Conservation (phyloP, 2,329 filamentous ascomycete species). For the Sporothrix sp. region DNA sequence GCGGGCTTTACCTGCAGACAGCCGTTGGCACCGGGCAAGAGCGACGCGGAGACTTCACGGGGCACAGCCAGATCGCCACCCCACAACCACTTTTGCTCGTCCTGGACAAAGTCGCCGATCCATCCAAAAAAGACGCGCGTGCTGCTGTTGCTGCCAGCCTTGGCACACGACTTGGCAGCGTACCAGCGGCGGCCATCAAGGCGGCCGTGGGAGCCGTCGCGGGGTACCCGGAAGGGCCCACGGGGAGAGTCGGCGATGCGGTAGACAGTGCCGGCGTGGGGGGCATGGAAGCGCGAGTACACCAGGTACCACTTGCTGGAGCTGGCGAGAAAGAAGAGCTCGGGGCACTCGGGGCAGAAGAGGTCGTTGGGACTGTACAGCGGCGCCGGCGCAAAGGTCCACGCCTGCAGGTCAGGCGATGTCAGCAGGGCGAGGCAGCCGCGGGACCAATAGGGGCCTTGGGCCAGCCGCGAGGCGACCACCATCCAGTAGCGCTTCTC, state of each 20-base stretch:
- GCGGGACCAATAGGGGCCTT: slow-evolving; percentile 27
- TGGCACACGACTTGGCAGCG: slow-evolving; percentile 28
- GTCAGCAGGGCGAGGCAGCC: slow-evolving; percentile 30
- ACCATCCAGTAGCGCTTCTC: slow-evolving; percentile 29
- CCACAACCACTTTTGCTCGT: slow-evolving; percentile 30
- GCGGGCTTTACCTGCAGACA: slow-evolving; percentile 13
- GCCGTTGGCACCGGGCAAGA: neutral
- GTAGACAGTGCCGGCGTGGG: slow-evolving; percentile 28
- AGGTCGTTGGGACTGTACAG: slow-evolving; percentile 27
- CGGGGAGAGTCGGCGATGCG: slow-evolving; percentile 26
- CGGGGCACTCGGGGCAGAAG: slow-evolving; percentile 30
- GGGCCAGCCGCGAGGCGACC: slow-evolving; percentile 26
- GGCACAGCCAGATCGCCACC: slow-evolving; percentile 27
- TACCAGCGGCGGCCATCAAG: slow-evolving; percentile 30
- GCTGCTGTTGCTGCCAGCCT: slow-evolving; percentile 21
- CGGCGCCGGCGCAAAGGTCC: slow-evolving; percentile 24
- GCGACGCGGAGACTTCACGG: slow-evolving; percentile 21
- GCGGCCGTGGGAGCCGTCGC: slow-evolving; percentile 26
- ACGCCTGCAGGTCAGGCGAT: slow-evolving; percentile 24
- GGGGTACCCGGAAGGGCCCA: slow-evolving; percentile 28
- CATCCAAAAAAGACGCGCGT: slow-evolving; percentile 28
- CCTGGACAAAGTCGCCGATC: slow-evolving; percentile 25
- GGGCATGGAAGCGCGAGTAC: slow-evolving; percentile 27
- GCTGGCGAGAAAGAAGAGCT: slow-evolving; percentile 27
- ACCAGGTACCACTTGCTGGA: slow-evolving; percentile 29